Base-by-base conservation (phyloP, 2,329 filamentous ascomycete species). In the Immersiporthe knoxdaviesiana region DNA sequence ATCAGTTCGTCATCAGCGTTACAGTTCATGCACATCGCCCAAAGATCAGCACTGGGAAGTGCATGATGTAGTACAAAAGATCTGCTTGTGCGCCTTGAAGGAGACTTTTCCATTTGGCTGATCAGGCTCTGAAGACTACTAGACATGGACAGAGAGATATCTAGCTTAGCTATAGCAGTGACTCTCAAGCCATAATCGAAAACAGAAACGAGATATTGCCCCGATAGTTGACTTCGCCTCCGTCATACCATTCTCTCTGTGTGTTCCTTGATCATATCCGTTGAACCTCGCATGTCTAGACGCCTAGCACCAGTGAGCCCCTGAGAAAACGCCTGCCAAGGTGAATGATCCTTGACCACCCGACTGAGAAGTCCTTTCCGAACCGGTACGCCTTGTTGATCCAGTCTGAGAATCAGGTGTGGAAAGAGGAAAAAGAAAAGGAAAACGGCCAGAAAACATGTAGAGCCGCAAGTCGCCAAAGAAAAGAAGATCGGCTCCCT, bases 221-320 rank as follows among this genome's bases (percentile, higher is more conserved):
- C 16, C 30, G 24, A n/a, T 59, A 7, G 37, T 18, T 56, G 32
- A 37, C 6, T 21, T 59, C 32, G 11, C 56, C 32, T 24, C 7
- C 56, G 4, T 59, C 56, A 16, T 32, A 37, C 18, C 56, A 8
- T 59, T 21, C 30, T 21, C 30, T 32, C 30, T 32, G 21, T 18
- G 30, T 59, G 27, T 32, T 12, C 56, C 32, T 18, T 35, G 56
- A 32, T 18, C 18, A 59, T 35, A 59, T 59, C 30, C 30, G 18
- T 56, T 21, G 32, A 59, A 30, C 56, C 56, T 59, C 32, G 16
- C 56, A 59, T 37, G 14, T 37, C 56, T 24, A 47, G 52, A 65
- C 63, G 63, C 63, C 63, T 58, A 12, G 14, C 39, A 54, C 52
- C 63, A 47, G 35, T 65, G 35, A 8, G 14, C 37, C 35, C 44